phyloP scores from a whole-genome alignment of 257 asterid species.

The Scutellaria galericulata region DNA sequence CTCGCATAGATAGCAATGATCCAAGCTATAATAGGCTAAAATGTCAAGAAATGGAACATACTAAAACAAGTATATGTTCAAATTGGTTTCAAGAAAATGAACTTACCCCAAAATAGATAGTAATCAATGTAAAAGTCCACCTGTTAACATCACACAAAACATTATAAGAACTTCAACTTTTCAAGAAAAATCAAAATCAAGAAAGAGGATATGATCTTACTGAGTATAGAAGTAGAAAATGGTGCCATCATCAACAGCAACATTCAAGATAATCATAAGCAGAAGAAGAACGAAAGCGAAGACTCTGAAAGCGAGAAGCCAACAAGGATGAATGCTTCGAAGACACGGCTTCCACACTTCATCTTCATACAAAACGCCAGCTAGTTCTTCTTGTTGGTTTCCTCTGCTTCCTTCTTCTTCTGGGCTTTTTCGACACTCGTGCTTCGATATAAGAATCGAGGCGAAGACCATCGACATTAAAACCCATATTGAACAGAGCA shows the following conservation, averaged over 20 bases:
- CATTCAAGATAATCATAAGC: conserved; percentile 72
- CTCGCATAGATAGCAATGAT: conserved; percentile 74
- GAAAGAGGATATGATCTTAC: conserved; percentile 50
- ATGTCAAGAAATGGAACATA: conserved; percentile 27
- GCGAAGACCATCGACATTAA: conserved; percentile 69
- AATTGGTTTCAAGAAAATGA: not conserved
- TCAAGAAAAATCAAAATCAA: not conserved
- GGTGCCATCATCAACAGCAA: conserved; percentile 68
- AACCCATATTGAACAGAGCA: conserved; percentile 73
- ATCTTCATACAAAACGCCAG: conserved; percentile 73
- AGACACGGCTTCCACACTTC: conserved; percentile 93
- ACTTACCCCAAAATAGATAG: conserved; percentile 89
- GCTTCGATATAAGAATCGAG: conserved; percentile 67
- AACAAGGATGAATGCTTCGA: conserved; percentile 72
- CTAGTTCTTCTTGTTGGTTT: conserved; percentile 40
- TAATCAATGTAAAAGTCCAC: conserved; percentile 87
- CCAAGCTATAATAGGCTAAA: conserved; percentile 62
- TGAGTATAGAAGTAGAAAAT: conserved; percentile 89
- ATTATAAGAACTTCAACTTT: not conserved
- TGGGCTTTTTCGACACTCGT: conserved; percentile 51
- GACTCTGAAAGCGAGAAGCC: conserved; percentile 75
- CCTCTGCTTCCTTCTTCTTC: conserved; percentile 40
- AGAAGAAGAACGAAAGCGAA: conserved; percentile 78
- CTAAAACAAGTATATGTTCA: not conserved
- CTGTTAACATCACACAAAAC: conserved; percentile 43